A percentile compares a stretch with the other conserved stretches of the same genome.
Evolutionary conservation across 768 basidiomycete genomes (phyloP).

Genomic region (Naganishia kalamii): DNA sequence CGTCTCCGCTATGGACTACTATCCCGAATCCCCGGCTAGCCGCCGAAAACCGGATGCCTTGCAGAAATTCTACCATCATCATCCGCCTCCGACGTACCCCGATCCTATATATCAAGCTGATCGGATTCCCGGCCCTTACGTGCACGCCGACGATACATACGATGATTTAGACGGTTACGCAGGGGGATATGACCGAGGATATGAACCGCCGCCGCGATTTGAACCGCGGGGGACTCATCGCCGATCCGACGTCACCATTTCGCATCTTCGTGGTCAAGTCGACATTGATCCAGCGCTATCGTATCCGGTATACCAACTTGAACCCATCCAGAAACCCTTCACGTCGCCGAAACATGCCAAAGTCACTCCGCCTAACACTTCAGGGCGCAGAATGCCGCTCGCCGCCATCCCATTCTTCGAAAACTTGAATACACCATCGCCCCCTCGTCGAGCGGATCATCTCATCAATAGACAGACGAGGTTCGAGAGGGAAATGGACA

Average conservation of each 20-base stretch:
- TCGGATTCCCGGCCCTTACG: background rate
- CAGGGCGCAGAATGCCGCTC: background rate
- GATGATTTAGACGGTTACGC: background rate
- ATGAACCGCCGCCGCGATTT: too few relatives aligned
- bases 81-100: background rate
- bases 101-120: background rate
- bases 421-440: constrained; percentile 6
- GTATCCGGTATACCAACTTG: too few relatives aligned
- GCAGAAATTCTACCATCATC: background rate
- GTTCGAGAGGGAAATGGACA: constrained; percentile 17
- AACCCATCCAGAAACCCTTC: background rate
- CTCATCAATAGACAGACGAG: background rate
- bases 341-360: background rate
- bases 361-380: background rate
- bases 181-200: background rate
- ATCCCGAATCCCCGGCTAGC: background rate
- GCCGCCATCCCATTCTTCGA: background rate
- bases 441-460: background rate
- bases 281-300: too few relatives aligned
- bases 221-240: too few relatives aligned
- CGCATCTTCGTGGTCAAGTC: background rate
- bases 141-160: background rate
- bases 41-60: background rate
- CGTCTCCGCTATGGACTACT: background rate
- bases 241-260: too few relatives aligned